phyloP scores from a whole-genome alignment of 176 grass and related monocot species.

The Rhynchospora tenuis region DNA sequence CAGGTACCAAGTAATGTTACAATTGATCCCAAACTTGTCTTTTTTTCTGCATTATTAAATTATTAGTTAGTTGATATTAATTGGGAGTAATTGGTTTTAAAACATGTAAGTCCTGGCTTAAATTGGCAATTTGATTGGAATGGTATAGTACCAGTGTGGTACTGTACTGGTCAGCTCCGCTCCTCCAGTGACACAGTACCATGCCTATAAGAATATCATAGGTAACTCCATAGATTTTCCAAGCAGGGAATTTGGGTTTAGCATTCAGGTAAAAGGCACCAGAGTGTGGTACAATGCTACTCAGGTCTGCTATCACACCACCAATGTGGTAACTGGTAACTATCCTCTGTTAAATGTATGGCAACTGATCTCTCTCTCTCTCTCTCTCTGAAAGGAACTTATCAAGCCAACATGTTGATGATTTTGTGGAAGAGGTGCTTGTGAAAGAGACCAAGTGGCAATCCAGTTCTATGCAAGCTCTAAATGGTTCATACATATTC shows the following conservation, averaged over 20 bases:
- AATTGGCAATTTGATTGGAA: neutral
- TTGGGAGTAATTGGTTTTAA: neutral
- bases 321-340: neutral
- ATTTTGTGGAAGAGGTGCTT: constrained; percentile 91
- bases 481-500: constrained; percentile 75
- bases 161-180: neutral
- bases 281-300: neutral
- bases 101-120: neutral
- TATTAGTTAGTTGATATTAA: neutral
- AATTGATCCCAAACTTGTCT: neutral
- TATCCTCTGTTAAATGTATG: neutral
- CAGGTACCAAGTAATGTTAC: constrained; percentile 41
- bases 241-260: neutral
- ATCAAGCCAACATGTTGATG: constrained; percentile 62
- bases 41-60: neutral
- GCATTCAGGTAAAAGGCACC: neutral
- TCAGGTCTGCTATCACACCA: neutral
- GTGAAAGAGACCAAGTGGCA: constrained; percentile 77
- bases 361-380: neutral
- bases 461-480: constrained; percentile 53
- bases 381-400: constrained; percentile 35
- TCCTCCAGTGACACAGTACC: neutral
- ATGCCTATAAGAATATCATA: neutral
- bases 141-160: too few species aligned
- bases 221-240: neutral